Base-by-base conservation (phyloP, 2,329 filamentous ascomycete species). In the Stagonosporopsis chrysanthemi region DNA sequence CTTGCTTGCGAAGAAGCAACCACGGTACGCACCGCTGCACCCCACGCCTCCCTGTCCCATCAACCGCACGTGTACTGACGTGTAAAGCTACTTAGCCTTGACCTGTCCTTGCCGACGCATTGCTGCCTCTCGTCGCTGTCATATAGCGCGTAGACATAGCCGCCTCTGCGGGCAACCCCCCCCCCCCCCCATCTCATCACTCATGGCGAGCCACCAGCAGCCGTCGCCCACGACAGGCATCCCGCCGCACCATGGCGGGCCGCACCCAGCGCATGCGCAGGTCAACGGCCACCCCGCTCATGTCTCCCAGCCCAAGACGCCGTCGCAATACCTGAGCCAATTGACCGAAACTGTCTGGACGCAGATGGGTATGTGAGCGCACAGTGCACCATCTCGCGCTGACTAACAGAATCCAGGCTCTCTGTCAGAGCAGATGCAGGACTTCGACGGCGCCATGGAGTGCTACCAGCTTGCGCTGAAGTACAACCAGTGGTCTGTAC, bases 331-430 rank as follows among this genome's bases (percentile, higher is more conserved):
- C 73, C 86, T 97, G 50, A 83, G 87, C 6, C 82, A 86, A 6
- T 85, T 94, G 71, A 98, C 96, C 70, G 94, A 98, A 79, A 84
- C 85, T 45, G 88, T 96, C 52, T 98, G 94, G 94, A 84, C 96
- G 72, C 90, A 95, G 75, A 90, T 98, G 67, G 94, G 92, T 97
- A 88, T 63, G 87, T 43, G 77, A 38, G 15, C 41, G 28, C 40
- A 40, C 44, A 47, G 50, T 50, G 50, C 36, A 28, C 12, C 61
- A 69, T 64, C 66, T 17, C 52, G 15, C 41, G 65, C 64, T 44
- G 56, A 26, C 64, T 65, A 62, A 67, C 65, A 26, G 39, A 26
- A 51, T 41, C 8, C 66, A 97, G 93, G 94, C 35, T 90, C 87
- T 69, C 84, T 96, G 61, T 90, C 91, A 22, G 94, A 99, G 80